These are phyloP conservation scores for Kokia cookei DNA, from an alignment of 441 rosid species.

Conservation along the genomic window DNA sequence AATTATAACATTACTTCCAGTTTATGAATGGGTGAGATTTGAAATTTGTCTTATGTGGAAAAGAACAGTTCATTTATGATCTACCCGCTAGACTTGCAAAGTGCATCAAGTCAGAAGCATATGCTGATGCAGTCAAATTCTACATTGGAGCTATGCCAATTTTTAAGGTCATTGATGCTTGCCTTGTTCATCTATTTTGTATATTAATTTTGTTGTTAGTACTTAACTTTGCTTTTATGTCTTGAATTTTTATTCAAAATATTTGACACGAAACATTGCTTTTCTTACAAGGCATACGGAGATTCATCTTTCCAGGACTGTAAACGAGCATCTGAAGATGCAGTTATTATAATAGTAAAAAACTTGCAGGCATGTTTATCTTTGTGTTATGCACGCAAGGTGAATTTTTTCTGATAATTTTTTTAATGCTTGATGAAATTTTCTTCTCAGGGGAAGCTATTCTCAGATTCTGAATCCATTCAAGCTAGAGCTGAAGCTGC, in stretches of 20 bases:
- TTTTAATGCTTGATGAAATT: conserved; percentile 8
- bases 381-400: neutral
- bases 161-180: conserved; percentile 51
- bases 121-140: conserved; percentile 94
- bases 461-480: conserved; percentile 90
- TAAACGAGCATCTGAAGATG: conserved; percentile 94
- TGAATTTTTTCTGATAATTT: conserved; percentile 14
- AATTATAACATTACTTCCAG: neutral
- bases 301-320: conserved; percentile 96
- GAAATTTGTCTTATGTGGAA: conserved; percentile 37
- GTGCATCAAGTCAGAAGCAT: conserved; percentile 84
- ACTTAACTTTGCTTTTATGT: neutral
- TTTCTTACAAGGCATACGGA: conserved; percentile 66
- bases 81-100: conserved; percentile 94
- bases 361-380: conserved; percentile 64
- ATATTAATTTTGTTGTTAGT: neutral
- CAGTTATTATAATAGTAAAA: conserved; percentile 59
- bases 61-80: conserved; percentile 98
- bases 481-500: conserved; percentile 98
- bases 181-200: neutral
- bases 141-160: conserved; percentile 97
- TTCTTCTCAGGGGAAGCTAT: conserved; percentile 68
- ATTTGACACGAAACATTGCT: conserved; percentile 1
- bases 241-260: neutral
- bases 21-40: conserved; percentile 17